phyloP scores from a whole-genome alignment of 192 early-diverging fungal genomes.

The Gaertneriomyces semiglobifer region DNA sequence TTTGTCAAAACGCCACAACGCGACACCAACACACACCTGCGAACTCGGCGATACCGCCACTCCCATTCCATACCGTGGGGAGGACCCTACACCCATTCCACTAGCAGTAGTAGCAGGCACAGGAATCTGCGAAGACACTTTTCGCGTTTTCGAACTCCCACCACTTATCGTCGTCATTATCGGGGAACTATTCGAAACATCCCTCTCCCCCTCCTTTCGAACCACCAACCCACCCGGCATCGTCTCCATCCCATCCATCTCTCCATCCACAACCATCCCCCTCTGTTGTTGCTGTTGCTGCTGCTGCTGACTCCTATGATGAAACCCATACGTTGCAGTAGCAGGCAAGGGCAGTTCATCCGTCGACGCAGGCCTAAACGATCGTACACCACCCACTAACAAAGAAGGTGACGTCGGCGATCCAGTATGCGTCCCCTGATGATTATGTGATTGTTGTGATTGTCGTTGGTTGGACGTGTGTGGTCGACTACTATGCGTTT shows the following conservation, averaged over 20 bases:
- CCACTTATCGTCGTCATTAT: too few species aligned
- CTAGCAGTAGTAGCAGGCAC: not conserved
- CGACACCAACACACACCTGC: not conserved
- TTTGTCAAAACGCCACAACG: not conserved
- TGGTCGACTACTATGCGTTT: too few species aligned
- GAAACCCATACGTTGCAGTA: conserved; percentile 12
- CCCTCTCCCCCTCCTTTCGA: not conserved
- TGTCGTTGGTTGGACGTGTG: too few species aligned
- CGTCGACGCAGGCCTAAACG: too few species aligned
- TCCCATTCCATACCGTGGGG: not conserved
- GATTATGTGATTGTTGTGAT: too few species aligned
- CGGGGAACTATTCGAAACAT: too few species aligned
- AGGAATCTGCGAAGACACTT: not conserved
- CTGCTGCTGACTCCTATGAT: too few species aligned
- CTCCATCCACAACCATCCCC: not conserved
- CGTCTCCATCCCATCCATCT: not conserved
- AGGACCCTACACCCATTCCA: too few species aligned
- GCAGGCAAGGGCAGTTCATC: conserved; percentile 19
- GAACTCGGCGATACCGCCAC: conserved; percentile 9
- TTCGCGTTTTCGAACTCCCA: not conserved
- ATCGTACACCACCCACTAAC: too few species aligned
- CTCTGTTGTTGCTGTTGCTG: too few species aligned
- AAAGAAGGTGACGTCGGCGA: too few species aligned
- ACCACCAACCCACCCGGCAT: not conserved
- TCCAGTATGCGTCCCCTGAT: too few species aligned